Evolutionary conservation across 805 yeast species (phyloP).

Genomic region (Monosporozyma unispora): DNA sequence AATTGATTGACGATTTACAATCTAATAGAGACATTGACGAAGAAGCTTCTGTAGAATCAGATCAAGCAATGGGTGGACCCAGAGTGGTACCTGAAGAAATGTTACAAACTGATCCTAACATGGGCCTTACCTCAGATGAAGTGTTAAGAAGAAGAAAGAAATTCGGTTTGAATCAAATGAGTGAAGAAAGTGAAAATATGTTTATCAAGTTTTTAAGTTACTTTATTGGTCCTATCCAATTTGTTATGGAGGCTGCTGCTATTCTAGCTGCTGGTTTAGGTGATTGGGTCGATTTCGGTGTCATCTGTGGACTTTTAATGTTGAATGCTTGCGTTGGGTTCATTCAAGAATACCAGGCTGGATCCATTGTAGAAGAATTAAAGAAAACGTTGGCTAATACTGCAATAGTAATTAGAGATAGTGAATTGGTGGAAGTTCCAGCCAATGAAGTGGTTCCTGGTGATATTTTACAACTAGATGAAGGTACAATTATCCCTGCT

Average conservation of each 20-base stretch:
- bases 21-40: constrained; percentile 47
- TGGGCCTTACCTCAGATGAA: constrained; percentile 72
- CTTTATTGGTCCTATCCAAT: constrained; percentile 92
- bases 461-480: constrained; percentile 86
- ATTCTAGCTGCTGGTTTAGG: constrained; percentile 89
- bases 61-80: constrained; percentile 45
- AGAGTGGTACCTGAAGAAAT: constrained; percentile 80
- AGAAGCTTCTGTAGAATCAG: constrained; percentile 26
- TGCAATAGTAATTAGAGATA: constrained; percentile 80
- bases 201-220: constrained; percentile 72
- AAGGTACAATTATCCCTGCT: constrained; percentile 87
- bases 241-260: constrained; percentile 97
- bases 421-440: constrained; percentile 62
- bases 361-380: constrained; percentile 93
- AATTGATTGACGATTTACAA: constrained; percentile 70
- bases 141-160: constrained; percentile 77
- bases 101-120: constrained; percentile 69
- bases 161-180: constrained; percentile 85
- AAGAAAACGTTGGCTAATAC: constrained; percentile 90
- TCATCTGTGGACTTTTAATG: constrained; percentile 76
- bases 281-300: constrained; percentile 99
- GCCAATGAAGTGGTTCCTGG: constrained; percentile 90
- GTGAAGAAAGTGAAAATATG: constrained; percentile 77
- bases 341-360: constrained; percentile 96
- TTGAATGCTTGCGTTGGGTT: constrained; percentile 93